These are phyloP conservation scores for Deinandra increscens DNA, from an alignment of 129 eudicot genomes.

Conservation along the genomic window DNA sequence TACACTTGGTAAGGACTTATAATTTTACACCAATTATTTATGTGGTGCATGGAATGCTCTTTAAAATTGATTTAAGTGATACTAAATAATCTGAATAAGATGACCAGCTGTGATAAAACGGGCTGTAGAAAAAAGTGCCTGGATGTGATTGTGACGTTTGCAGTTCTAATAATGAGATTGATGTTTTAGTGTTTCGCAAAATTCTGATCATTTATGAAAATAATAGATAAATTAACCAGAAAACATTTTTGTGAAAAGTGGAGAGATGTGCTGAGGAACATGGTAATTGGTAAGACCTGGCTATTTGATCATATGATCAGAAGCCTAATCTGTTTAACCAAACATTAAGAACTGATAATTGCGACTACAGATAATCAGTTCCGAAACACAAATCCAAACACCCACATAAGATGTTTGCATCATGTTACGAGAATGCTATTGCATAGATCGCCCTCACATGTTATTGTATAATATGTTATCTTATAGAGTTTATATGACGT, in stretches of 20 bases:
- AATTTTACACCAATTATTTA: slow-evolving; percentile 11
- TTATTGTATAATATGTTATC: not conserved
- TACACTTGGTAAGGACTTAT: slow-evolving; percentile 70
- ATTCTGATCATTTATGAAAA: not conserved
- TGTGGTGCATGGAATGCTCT: not conserved
- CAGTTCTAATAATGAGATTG: not conserved
- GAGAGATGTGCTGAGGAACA: no score
- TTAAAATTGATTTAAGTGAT: slow-evolving; percentile 11
- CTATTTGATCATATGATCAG: not conserved
- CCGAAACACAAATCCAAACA: not conserved
- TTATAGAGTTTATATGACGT: not conserved
- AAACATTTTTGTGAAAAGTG: no score
- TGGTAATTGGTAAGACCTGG: no score
- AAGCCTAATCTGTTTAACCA: not conserved
- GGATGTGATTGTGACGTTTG: not conserved
- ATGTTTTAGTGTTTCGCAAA: slow-evolving; percentile 1
- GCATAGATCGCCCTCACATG: slow-evolving; percentile 2
- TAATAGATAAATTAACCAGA: slow-evolving; percentile 5
- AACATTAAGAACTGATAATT: not conserved
- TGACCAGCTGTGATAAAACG: not conserved
- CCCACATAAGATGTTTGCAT: not conserved
- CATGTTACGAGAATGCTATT: slow-evolving; percentile 1
- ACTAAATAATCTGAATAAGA: not conserved
- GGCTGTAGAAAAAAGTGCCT: not conserved
- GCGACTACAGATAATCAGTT: not conserved